phyloP scores from a whole-genome alignment of 306 rosid genomes.

The Lagenaria siceraria region DNA sequence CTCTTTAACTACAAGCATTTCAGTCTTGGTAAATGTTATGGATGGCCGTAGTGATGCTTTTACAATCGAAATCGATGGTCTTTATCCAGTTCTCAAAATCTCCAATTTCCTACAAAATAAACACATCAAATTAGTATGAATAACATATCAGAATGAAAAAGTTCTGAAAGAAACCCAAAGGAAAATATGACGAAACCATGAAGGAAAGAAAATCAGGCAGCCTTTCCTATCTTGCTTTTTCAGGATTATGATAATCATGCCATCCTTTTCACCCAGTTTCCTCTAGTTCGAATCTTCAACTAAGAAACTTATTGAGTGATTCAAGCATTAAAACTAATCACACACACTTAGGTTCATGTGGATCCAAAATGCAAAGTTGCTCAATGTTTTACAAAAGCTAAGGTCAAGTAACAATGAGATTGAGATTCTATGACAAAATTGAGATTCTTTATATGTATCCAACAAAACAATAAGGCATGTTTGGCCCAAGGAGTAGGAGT shows the following conservation, averaged over 20 bases:
- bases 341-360: background rate
- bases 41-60: conserved; percentile 47
- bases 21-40: conserved; percentile 44
- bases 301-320: background rate
- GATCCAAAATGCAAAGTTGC: background rate
- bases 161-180: background rate
- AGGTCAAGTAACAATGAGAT: background rate
- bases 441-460: background rate
- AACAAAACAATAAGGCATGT: background rate
- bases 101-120: conserved; percentile 6
- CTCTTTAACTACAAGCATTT: conserved; percentile 3
- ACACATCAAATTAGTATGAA: background rate
- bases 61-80: conserved; percentile 51
- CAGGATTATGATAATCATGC: background rate
- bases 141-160: background rate
- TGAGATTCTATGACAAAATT: too few relatives aligned
- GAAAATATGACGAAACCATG: background rate
- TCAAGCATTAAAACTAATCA: background rate
- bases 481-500: too few relatives aligned
- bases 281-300: background rate
- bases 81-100: conserved; percentile 61
- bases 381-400: background rate
- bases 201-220: background rate
- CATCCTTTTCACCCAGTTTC: background rate
- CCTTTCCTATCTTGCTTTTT: background rate